Percentiles rank a stretch among this genome's conserved stretches.
Conservation (phyloP, 441 rosid genomes). For the Geranium incanum region DNA sequence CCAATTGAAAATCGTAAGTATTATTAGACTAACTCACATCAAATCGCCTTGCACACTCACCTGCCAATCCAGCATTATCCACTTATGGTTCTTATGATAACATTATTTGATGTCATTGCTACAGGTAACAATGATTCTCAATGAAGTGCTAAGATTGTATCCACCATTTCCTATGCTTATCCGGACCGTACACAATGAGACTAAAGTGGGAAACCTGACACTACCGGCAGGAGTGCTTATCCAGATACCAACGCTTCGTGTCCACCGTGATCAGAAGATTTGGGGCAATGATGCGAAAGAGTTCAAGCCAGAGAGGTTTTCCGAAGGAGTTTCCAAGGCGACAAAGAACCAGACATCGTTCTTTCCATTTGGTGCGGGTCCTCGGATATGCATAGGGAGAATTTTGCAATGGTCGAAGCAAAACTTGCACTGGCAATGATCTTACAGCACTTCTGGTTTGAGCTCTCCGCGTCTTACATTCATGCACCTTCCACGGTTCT, state of each 20-base stretch:
- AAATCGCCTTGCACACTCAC: neutral
- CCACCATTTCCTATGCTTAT: constrained; percentile 19
- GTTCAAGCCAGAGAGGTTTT: constrained; percentile 44
- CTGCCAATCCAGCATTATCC: no score
- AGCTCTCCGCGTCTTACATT: constrained; percentile 36
- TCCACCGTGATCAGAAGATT: constrained; percentile 25
- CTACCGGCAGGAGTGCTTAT: constrained; percentile 25
- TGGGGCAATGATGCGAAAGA: constrained; percentile 45
- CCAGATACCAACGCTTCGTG: neutral
- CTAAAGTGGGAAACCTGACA: constrained; percentile 27
- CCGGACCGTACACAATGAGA: constrained; percentile 26
- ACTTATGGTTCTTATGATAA: no score
- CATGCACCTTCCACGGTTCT: constrained; percentile 31
- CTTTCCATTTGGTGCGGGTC: constrained; percentile 43
- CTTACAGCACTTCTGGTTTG: constrained; percentile 29
- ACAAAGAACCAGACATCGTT: constrained; percentile 32
- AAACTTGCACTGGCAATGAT: constrained; percentile 40
- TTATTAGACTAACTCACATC: no score
- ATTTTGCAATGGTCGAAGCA: no score
- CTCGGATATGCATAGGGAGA: constrained; percentile 43
- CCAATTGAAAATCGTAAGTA: constrained; percentile 18
- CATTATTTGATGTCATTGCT: neutral
- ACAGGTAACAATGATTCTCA: constrained; percentile 24
- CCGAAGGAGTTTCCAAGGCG: constrained; percentile 40
- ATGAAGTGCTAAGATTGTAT: constrained; percentile 39